Conservation (phyloP, 768 basidiomycete species). For the Basidioascus undulatus region DNA sequence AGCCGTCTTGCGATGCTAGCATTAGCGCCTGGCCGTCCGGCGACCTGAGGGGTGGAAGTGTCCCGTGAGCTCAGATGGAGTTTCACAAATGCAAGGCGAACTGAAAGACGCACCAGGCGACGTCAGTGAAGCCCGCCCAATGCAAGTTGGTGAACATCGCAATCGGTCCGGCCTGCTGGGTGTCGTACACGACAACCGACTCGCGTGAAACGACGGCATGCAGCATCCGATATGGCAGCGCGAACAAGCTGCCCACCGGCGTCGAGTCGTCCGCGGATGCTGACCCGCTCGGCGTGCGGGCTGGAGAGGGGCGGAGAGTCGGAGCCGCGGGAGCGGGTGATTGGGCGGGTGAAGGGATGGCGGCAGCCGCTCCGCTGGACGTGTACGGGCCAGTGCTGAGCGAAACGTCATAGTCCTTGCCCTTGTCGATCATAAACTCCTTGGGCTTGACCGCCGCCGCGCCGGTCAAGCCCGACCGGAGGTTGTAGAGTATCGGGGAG, state of each 20-base stretch:
- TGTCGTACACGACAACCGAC: slow-evolving; percentile 81
- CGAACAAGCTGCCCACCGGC: slow-evolving; percentile 40
- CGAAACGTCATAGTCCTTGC: slow-evolving; percentile 33
- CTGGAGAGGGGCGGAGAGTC: slow-evolving; percentile 2
- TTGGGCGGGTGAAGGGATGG: slow-evolving; percentile 13
- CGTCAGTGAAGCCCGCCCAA: slow-evolving; percentile 92
- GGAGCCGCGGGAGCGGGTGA: slow-evolving; percentile 3
- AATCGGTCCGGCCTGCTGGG: slow-evolving; percentile 78
- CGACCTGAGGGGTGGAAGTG: slow-evolving; percentile 35
- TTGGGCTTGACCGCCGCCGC: slow-evolving; percentile 23
- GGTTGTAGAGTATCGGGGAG: slow-evolving; percentile 75
- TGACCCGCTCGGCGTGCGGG: slow-evolving; percentile 1
- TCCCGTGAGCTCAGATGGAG: background rate
- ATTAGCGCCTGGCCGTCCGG: slow-evolving; percentile 83
- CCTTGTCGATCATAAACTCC: slow-evolving; percentile 41
- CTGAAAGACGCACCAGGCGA: slow-evolving; percentile 50
- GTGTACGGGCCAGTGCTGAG: no score
- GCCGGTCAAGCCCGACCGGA: slow-evolving; percentile 35
- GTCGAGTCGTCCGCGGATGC: background rate
- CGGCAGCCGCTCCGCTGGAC: slow-evolving; percentile 16
- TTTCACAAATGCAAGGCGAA: no score
- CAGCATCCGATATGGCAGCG: slow-evolving; percentile 76
- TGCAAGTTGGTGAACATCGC: slow-evolving; percentile 82
- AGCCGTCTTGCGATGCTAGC: slow-evolving; percentile 80
- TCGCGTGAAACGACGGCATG: slow-evolving; percentile 95